These are phyloP conservation scores for Ascochyta clinopodiicola DNA, from an alignment of 2,329 filamentous ascomycete species.

Conservation along the genomic window DNA sequence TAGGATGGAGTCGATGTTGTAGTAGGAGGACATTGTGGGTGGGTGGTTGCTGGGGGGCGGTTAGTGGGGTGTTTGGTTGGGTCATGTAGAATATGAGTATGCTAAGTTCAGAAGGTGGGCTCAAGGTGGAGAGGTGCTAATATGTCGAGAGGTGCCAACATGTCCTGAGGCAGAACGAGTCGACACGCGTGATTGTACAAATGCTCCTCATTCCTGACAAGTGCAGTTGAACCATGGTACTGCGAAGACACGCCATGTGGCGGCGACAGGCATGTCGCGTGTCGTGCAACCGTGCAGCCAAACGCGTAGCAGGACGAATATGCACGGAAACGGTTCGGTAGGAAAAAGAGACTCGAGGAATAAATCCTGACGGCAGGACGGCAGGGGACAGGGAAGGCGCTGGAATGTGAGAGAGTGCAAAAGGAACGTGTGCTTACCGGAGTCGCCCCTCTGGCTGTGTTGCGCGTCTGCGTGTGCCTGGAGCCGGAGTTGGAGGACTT, in stretches of 20 bases:
- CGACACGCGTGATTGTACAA: no score
- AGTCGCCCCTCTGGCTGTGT: constrained; percentile 19
- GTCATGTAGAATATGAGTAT: no score
- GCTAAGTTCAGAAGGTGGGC: no score
- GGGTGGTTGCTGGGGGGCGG: constrained; percentile 5
- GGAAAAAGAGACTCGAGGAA: constrained; percentile 9
- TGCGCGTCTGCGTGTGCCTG: constrained; percentile 46
- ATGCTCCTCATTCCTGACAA: neutral
- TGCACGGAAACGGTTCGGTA: constrained; percentile 17
- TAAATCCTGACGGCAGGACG: constrained; percentile 1
- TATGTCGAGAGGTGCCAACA: no score
- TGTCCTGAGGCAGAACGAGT: no score
- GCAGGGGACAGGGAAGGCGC: constrained; percentile 6
- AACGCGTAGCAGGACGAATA: constrained; percentile 22
- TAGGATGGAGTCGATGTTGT: constrained; percentile 82
- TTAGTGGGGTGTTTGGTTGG: no score
- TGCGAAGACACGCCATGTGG: constrained; percentile 9
- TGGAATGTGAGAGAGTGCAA: constrained; percentile 1
- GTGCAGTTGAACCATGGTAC: constrained; percentile 2
- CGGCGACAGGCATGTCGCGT: constrained; percentile 33
- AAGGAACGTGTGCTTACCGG: constrained; percentile 7
- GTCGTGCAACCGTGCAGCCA: constrained; percentile 34
- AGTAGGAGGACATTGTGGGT: constrained; percentile 67
- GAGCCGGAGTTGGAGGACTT: constrained; percentile 22
- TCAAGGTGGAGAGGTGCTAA: no score